Evolutionary conservation across 768 basidiomycete species (phyloP), one percentile per base, ranked within the genome.

Genomic region (Suillus cothurnatus): DNA sequence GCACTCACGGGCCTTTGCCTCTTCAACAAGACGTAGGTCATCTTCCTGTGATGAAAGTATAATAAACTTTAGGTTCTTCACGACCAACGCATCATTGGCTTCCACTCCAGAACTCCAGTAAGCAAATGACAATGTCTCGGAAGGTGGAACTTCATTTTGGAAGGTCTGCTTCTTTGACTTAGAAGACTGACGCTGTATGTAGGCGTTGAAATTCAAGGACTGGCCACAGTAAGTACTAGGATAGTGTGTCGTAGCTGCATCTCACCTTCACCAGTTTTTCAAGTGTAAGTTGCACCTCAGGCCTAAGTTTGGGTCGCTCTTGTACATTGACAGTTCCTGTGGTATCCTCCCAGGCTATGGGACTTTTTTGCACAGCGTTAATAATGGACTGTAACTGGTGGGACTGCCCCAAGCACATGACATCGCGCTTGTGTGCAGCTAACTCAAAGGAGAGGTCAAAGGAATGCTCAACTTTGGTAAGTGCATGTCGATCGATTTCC

Each of bases 271-370:
- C 34, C 6, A 59, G 15, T 15, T 36, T 41, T 41, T 59, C 34
- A 41, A 59, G 57, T 4, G 21, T 34, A n/a, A 6, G 3, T 28
- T 59, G 57, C 36, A 59, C 57, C n/a, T 8, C 8, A 14, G 34
- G 57, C 36, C 36, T 41, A 28, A 59, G 21, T 0, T 8, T 19
- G 2, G 57, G 57, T 19, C 1, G n/a, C 12, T 59, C 32, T 59
- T 41, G n/a, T 23, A 17, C 19, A 6, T 21, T 34, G 57, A 41
- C 19, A 6, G 57, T 28, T n/a, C 57, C 34, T 15, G 57, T 38
- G 9, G 57, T 28, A 38, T 59, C 57, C 14, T n/a, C 36, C 57
- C 34, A 59, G 34, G 57, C 57, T 34, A 59, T 59, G 11, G 23
- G 34, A 34, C n/a, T 36, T 41, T 21, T 34, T 38, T 59, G 57